Conservation (phyloP, 2,329 filamentous ascomycete genomes). For the Hypoxylon sp. region DNA sequence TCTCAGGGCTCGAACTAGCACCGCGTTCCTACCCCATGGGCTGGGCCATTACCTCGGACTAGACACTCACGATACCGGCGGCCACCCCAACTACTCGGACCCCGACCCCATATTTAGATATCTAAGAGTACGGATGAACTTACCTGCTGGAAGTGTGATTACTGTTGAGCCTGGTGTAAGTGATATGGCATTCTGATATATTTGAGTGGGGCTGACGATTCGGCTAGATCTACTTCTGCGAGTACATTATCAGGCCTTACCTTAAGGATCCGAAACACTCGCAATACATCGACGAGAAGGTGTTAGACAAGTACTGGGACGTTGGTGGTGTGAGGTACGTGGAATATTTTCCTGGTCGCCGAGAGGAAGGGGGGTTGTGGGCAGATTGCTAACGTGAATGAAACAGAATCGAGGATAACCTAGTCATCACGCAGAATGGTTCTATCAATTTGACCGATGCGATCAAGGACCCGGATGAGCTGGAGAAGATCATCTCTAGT, state of each 20-base stretch:
- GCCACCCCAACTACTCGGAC: slow-evolving; percentile 82
- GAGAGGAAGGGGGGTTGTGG: neutral
- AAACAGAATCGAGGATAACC: slow-evolving; percentile 74
- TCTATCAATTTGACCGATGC: slow-evolving; percentile 80
- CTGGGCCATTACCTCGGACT: slow-evolving; percentile 92
- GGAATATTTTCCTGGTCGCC: neutral
- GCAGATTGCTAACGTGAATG: slow-evolving; percentile 41
- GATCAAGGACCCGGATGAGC: slow-evolving; percentile 74
- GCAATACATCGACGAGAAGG: slow-evolving; percentile 80
- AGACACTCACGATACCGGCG: slow-evolving; percentile 91
- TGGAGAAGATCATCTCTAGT: slow-evolving; percentile 67
- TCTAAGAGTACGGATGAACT: slow-evolving; percentile 78
- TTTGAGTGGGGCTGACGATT: slow-evolving; percentile 23
- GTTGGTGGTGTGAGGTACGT: slow-evolving; percentile 79
- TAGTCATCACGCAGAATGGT: slow-evolving; percentile 77
- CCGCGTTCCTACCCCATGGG: slow-evolving; percentile 92
- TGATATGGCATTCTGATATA: slow-evolving; percentile 37
- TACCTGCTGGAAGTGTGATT: slow-evolving; percentile 85
- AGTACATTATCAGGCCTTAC: slow-evolving; percentile 87
- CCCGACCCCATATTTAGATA: slow-evolving; percentile 88
- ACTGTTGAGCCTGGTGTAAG: slow-evolving; percentile 93
- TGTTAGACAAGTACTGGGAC: slow-evolving; percentile 84
- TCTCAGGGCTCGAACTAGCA: slow-evolving; percentile 81
- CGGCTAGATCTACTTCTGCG: slow-evolving; percentile 84
- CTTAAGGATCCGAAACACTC: slow-evolving; percentile 78